Conservation (phyloP, 1,139 yeast genomes). For the Yamadazyma atmosphaerica region DNA sequence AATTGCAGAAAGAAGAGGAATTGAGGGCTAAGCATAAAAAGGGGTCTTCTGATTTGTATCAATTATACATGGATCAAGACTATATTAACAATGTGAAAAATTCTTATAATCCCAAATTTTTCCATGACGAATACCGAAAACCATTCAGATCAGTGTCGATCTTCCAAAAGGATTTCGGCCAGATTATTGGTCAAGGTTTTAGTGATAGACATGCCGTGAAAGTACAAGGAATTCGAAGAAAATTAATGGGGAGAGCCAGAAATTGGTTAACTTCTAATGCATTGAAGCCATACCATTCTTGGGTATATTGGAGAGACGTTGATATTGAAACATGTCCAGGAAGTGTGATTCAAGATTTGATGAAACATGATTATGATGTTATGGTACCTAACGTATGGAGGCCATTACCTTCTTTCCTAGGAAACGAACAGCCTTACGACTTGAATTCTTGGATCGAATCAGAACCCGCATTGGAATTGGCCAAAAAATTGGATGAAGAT, state of each 20-base stretch:
- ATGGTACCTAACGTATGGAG: constrained; percentile 92
- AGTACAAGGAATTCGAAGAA: constrained; percentile 85
- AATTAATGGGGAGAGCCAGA: constrained; percentile 87
- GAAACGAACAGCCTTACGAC: constrained; percentile 82
- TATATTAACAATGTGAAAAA: constrained; percentile 57
- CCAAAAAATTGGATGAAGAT: constrained; percentile 68
- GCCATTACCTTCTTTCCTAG: constrained; percentile 74
- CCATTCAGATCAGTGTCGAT: constrained; percentile 80
- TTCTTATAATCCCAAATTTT: constrained; percentile 58
- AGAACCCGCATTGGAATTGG: constrained; percentile 66
- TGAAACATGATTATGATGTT: constrained; percentile 73
- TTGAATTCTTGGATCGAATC: constrained; percentile 89
- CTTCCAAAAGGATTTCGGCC: constrained; percentile 83
- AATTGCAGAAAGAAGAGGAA: constrained; percentile 44
- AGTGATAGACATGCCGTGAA: constrained; percentile 86
- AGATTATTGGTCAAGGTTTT: constrained; percentile 83
- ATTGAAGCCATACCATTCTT: constrained; percentile 79
- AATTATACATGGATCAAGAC: constrained; percentile 67
- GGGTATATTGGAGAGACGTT: constrained; percentile 95
- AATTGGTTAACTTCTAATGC: constrained; percentile 83
- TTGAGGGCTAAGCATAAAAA: constrained; percentile 26
- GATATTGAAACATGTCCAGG: constrained; percentile 86
- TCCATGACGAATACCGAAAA: constrained; percentile 59
- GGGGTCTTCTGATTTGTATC: constrained; percentile 63
- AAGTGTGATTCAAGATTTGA: constrained; percentile 73